Percentiles rank a stretch among this genome's conserved stretches.
phyloP scores from a whole-genome alignment of 164 flowering plant species.

The Magnolia officinalis region DNA sequence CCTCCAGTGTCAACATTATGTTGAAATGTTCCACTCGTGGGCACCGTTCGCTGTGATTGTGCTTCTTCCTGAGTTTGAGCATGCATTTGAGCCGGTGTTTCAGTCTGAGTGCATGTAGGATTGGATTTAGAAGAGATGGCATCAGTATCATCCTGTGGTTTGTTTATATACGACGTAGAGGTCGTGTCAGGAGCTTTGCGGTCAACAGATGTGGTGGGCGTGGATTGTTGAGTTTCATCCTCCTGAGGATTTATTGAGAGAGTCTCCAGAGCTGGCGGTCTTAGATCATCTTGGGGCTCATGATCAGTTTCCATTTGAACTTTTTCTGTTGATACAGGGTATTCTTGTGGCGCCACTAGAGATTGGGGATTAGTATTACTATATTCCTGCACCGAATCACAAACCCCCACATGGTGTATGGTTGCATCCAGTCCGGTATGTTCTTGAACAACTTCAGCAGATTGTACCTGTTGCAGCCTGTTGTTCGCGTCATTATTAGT shows the following conservation, averaged over 20 bases:
- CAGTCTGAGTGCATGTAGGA: slow-evolving; percentile 9
- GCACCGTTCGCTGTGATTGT: slow-evolving; percentile 12
- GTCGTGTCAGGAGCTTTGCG: slow-evolving; percentile 17
- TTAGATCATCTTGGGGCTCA: slow-evolving; percentile 23
- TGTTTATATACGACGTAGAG: slow-evolving; percentile 21
- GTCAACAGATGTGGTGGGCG: slow-evolving; percentile 17
- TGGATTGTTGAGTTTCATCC: slow-evolving; percentile 17
- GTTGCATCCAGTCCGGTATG: slow-evolving; percentile 16
- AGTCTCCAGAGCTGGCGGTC: slow-evolving; percentile 33
- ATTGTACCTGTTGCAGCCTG: slow-evolving; percentile 11
- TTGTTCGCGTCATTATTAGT: slow-evolving; percentile 14
- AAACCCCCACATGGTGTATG: slow-evolving; percentile 10
- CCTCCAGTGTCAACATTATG: slow-evolving; percentile 12
- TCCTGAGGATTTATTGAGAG: slow-evolving; percentile 35
- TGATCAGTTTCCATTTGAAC: slow-evolving; percentile 19
- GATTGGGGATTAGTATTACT: slow-evolving; percentile 14
- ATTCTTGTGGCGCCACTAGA: slow-evolving; percentile 11
- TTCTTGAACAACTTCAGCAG: slow-evolving; percentile 16
- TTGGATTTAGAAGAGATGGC: slow-evolving; percentile 6
- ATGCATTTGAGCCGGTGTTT: slow-evolving; percentile 11
- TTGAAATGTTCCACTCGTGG: slow-evolving; percentile 8
- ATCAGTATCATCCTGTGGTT: slow-evolving; percentile 1
- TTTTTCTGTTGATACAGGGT: slow-evolving; percentile 12
- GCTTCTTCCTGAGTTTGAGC: neutral
- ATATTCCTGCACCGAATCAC: slow-evolving; percentile 18